These are phyloP conservation scores for Cladorrhinum samala DNA, from an alignment of 495 filamentous ascomycete species.

Conservation along the genomic window DNA sequence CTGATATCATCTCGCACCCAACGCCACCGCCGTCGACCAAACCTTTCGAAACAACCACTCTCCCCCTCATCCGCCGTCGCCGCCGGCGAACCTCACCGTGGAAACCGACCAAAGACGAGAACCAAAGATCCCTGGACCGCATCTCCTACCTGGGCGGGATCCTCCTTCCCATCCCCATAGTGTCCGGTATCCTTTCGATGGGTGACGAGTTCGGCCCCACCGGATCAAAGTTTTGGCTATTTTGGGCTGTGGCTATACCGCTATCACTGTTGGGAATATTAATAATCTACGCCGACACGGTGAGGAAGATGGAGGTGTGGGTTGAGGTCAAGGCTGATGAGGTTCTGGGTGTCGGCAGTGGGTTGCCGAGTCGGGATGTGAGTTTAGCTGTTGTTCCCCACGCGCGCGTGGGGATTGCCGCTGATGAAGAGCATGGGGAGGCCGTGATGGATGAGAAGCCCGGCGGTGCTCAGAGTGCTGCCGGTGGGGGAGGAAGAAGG, in stretches of 20 bases:
- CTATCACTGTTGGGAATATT: conserved; percentile 27
- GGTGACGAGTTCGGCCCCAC: conserved; percentile 32
- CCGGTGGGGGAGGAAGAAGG: too few species aligned
- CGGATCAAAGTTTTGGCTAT: conserved; percentile 32
- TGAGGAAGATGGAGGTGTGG: conserved; percentile 41
- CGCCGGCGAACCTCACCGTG: neutral
- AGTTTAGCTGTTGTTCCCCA: too few species aligned
- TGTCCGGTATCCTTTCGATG: conserved; percentile 39
- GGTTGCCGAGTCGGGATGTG: too few species aligned
- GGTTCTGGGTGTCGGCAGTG: too few species aligned
- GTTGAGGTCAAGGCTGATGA: conserved; percentile 33
- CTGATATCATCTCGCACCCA: neutral
- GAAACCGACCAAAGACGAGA: conserved; percentile 15
- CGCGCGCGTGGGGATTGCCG: too few species aligned
- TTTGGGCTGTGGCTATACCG: conserved; percentile 34
- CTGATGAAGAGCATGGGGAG: too few species aligned
- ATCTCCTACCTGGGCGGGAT: conserved; percentile 39
- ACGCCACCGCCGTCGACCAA: neutral
- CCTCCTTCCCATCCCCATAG: conserved; percentile 35
- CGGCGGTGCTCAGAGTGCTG: too few species aligned
- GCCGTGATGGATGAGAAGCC: too few species aligned
- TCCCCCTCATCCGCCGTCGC: neutral
- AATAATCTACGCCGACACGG: conserved; percentile 38
- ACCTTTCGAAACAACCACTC: neutral
- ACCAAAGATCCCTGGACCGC: conserved; percentile 35